phyloP scores from a whole-genome alignment of 2,329 filamentous ascomycete genomes.

The Aspergillus japonicus region DNA sequence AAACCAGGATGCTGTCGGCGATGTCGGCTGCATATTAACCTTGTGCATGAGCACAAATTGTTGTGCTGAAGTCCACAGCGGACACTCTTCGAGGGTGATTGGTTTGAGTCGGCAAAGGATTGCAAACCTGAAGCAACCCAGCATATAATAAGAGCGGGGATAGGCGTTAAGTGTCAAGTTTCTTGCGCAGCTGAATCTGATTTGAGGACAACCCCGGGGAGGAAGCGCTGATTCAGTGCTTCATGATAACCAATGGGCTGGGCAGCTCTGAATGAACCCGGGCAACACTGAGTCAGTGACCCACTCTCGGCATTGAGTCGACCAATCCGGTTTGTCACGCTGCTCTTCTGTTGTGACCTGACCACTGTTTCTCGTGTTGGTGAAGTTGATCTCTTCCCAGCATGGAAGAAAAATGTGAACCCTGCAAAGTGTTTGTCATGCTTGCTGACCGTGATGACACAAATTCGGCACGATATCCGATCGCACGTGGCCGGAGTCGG shows the following conservation, averaged over 20 bases:
- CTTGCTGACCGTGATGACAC: too few relatives aligned
- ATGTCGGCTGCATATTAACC: not conserved
- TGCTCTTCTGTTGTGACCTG: not conserved
- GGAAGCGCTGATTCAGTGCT: not conserved
- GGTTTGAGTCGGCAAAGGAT: not conserved
- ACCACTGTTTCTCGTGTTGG: not conserved
- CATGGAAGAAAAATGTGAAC: not conserved
- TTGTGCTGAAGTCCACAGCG: not conserved
- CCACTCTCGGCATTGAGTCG: not conserved
- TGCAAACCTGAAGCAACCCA: not conserved
- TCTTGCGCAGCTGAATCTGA: not conserved
- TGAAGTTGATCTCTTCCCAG: not conserved
- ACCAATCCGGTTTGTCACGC: not conserved
- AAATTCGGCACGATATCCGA: too few relatives aligned
- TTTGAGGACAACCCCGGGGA: not conserved
- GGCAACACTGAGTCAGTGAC: not conserved
- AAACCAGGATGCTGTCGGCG: not conserved
- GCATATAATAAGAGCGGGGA: not conserved
- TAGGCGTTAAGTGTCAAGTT: not conserved
- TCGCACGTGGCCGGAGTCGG: too few relatives aligned
- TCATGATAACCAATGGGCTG: not conserved
- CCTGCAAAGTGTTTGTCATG: too few relatives aligned
- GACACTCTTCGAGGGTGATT: not conserved
- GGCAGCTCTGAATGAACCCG: not conserved
- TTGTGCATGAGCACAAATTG: not conserved